These are phyloP conservation scores for Nakazawaea pomicola DNA, from an alignment of 805 yeast species.

Conservation along the genomic window DNA sequence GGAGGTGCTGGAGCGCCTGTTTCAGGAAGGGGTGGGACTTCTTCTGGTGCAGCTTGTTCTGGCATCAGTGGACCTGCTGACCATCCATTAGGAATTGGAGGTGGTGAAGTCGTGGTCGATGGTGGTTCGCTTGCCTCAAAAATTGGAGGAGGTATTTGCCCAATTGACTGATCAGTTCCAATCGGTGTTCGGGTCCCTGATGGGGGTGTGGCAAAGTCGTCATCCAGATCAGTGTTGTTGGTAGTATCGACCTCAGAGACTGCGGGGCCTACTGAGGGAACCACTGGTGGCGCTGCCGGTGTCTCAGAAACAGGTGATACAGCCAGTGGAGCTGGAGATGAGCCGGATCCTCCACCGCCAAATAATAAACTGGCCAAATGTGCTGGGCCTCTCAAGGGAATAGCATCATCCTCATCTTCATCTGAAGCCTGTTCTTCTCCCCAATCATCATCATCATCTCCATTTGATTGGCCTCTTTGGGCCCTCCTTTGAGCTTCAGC, in stretches of 20 bases:
- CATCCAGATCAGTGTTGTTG: slow-evolving; percentile 25
- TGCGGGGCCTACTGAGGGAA: neutral
- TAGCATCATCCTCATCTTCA: slow-evolving; percentile 39
- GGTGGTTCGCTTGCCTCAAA: slow-evolving; percentile 14
- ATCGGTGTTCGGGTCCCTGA: slow-evolving; percentile 21
- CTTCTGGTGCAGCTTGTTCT: neutral
- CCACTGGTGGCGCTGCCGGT: neutral
- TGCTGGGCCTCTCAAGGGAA: slow-evolving; percentile 46
- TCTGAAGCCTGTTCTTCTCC: slow-evolving; percentile 26
- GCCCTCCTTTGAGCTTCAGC: slow-evolving; percentile 69
- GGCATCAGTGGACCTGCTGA: no score
- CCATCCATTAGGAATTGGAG: slow-evolving; percentile 21
- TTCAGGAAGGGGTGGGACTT: slow-evolving; percentile 6
- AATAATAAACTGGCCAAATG: slow-evolving; percentile 50
- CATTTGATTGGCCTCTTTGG: slow-evolving; percentile 51
- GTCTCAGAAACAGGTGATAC: neutral
- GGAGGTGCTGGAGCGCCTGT: slow-evolving; percentile 16
- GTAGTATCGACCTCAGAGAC: slow-evolving; percentile 21
- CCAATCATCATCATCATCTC: slow-evolving; percentile 42
- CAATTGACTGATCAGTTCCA: slow-evolving; percentile 11
- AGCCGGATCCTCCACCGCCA: slow-evolving; percentile 33
- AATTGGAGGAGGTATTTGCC: slow-evolving; percentile 18
- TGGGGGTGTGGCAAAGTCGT: slow-evolving; percentile 25
- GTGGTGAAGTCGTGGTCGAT: slow-evolving; percentile 17
- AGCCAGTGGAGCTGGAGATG: slow-evolving; percentile 19